Evolutionary conservation across 768 basidiomycete genomes (phyloP).

Genomic region (Gelatoporia subvermispora): DNA sequence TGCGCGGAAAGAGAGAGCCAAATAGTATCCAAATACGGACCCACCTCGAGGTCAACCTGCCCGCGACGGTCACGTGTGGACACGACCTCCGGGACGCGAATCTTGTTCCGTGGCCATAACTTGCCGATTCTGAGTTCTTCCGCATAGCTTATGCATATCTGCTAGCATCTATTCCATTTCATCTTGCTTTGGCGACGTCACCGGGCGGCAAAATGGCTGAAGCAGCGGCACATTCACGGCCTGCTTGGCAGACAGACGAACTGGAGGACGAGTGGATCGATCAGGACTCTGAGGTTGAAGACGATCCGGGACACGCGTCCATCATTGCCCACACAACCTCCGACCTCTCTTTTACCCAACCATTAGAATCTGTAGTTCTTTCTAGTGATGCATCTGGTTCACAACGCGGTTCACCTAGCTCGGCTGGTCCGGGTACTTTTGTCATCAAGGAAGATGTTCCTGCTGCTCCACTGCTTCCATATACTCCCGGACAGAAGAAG

Average conservation of each 20-base stretch:
- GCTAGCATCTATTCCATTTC: background rate
- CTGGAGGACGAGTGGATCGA: conserved; percentile 92
- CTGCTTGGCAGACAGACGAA: conserved; percentile 87
- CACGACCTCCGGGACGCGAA: background rate
- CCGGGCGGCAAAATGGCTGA: too few species aligned
- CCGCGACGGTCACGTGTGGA: conserved; percentile 10
- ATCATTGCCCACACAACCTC: conserved; percentile 17
- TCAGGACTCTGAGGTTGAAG: conserved; percentile 36
- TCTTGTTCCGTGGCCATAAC: background rate
- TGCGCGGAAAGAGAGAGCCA: too few species aligned
- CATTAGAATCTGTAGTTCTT: conserved; percentile 44
- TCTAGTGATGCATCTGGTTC: conserved; percentile 25
- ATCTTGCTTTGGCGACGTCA: too few species aligned
- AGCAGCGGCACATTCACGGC: conserved; percentile 24
- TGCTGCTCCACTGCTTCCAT: conserved; percentile 50
- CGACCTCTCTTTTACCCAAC: conserved; percentile 37
- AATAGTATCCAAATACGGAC: conserved; percentile 4
- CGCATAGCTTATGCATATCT: too few species aligned
- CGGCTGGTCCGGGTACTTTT: conserved; percentile 59
- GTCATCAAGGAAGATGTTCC: conserved; percentile 67
- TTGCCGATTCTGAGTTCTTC: background rate
- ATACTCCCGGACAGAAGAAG: conserved; percentile 59
- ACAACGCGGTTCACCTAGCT: conserved; percentile 20
- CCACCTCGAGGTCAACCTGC: conserved; percentile 7
- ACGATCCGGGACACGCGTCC: conserved; percentile 16